These are phyloP conservation scores for Sugiyamaella mastotermitis DNA, from an alignment of 805 yeast species.

Conservation along the genomic window DNA sequence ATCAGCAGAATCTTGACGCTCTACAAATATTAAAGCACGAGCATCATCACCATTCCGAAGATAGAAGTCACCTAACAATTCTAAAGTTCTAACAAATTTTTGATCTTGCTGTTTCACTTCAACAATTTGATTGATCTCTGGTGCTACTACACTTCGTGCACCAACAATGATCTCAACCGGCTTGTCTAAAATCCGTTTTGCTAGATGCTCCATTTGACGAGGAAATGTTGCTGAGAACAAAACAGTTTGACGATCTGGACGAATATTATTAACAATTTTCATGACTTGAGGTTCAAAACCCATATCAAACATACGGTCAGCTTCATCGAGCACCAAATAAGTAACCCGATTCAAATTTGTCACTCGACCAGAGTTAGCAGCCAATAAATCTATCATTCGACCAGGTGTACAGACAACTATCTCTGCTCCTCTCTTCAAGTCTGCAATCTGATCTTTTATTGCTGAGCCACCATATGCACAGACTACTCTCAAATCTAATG, in stretches of 20 bases:
- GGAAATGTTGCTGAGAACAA: slow-evolving; percentile 95
- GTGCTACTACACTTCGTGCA: slow-evolving; percentile 71
- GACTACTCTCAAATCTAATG: slow-evolving; percentile 46
- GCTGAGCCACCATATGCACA: slow-evolving; percentile 93
- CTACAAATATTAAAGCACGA: slow-evolving; percentile 70
- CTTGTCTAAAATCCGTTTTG: slow-evolving; percentile 51
- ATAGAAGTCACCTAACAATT: slow-evolving; percentile 45
- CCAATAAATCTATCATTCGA: slow-evolving; percentile 77
- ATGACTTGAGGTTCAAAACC: slow-evolving; percentile 96
- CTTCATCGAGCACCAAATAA: slow-evolving; percentile 88
- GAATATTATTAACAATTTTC: slow-evolving; percentile 64
- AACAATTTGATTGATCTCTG: slow-evolving; percentile 69
- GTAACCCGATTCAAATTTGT: slow-evolving; percentile 63
- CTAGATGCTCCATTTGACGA: slow-evolving; percentile 66
- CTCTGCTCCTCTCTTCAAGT: slow-evolving; percentile 69
- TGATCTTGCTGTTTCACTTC: slow-evolving; percentile 49
- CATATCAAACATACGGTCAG: slow-evolving; percentile 93
- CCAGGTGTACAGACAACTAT: slow-evolving; percentile 94
- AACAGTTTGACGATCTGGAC: slow-evolving; percentile 86
- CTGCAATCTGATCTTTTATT: slow-evolving; percentile 74
- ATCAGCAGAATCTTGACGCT: slow-evolving; percentile 86
- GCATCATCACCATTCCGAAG: slow-evolving; percentile 27
- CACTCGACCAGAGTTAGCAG: slow-evolving; percentile 76
- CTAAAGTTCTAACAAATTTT: slow-evolving; percentile 52
- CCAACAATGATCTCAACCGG: slow-evolving; percentile 81